These are phyloP conservation scores for Zelonia costaricensis DNA, from an alignment of 208 protist genomes.

Conservation along the genomic window DNA sequence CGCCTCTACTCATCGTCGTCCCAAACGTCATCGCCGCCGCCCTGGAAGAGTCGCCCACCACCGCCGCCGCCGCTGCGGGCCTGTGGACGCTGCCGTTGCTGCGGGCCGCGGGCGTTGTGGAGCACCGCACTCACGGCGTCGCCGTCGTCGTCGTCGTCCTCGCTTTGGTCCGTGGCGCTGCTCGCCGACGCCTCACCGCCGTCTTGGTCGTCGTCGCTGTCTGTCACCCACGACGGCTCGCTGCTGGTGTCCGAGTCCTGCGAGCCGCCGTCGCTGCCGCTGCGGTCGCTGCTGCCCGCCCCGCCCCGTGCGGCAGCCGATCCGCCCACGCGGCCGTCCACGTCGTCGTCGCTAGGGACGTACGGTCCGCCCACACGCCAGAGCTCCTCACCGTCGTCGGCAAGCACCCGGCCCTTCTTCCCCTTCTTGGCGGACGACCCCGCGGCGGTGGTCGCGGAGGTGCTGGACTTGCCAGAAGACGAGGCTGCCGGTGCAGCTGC, in stretches of 20 bases:
- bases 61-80: constrained; percentile 5
- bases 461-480: not conserved
- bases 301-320: too few relatives aligned
- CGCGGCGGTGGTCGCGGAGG: not conserved
- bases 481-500: constrained; percentile 1
- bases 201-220: constrained; percentile 45
- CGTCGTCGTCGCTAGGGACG: constrained; percentile 1
- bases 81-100: not conserved
- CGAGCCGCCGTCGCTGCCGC: constrained; percentile 1
- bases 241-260: constrained; percentile 37
- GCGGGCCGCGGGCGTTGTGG: not conserved
- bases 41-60: constrained; percentile 42
- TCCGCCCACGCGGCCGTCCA: not conserved
- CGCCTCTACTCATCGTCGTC: constrained; percentile 37
- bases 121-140: constrained; percentile 2
- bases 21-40: constrained; percentile 53
- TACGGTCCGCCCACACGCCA: constrained; percentile 28
- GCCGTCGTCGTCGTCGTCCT: constrained; percentile 11
- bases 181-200: constrained; percentile 1
- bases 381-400: constrained; percentile 15
- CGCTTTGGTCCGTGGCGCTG: constrained; percentile 1
- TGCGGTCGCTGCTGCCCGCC: not conserved
- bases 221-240: constrained; percentile 51
- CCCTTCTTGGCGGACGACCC: constrained; percentile 2
- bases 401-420: constrained; percentile 6